Evolutionary conservation across 257 asterid species (phyloP), one percentile per base, ranked within the genome.

Genomic region (Oldenlandia corymbosa): DNA sequence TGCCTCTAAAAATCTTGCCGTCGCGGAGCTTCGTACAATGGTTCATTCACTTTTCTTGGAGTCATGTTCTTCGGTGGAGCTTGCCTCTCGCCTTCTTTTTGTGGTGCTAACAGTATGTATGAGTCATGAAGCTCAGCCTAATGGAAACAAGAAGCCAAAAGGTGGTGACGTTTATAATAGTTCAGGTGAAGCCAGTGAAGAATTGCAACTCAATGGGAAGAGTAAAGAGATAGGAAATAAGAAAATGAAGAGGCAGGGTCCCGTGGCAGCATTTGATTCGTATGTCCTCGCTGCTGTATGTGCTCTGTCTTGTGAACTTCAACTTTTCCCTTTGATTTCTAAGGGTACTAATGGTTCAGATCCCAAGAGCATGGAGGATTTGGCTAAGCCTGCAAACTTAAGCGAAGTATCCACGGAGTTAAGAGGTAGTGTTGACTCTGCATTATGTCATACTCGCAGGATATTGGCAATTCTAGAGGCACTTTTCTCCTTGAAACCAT

Each of bases 231-330:
- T 28, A 6, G 81, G 69, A 58, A 73, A 66, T 60, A 84, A 76
- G 79, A 84, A 65, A 71, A 65, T 69, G 30, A 89, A 85, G 73
- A 93, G 78, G 67, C 95, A 75, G 71, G 99, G 99, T 41, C 96
- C 99, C 0, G 90, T 93, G 51, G 97, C 99, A 10, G 94, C 99
- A 41, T 90, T 90, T 67, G 99, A 93, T 79, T 93, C 99, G 68
- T 93, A 87, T 76, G 97, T 93, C 58, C 83, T 93, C 74, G 99
- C 99, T 71, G 97, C 99, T 69, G 87, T 93, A 59, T 93, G 97
- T 83, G 99, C 99, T 70, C 80, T 93, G 66, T 87, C 99, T 18
- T 93, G 95, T 68, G 99, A 93, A 67, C 96, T 93, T 67, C 96
- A 93, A 75, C 88, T 93, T 65, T 85, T 85, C 62, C 95, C 97